These are phyloP conservation scores for Clathrus columnatus DNA, from an alignment of 768 basidiomycete genomes.

Conservation along the genomic window DNA sequence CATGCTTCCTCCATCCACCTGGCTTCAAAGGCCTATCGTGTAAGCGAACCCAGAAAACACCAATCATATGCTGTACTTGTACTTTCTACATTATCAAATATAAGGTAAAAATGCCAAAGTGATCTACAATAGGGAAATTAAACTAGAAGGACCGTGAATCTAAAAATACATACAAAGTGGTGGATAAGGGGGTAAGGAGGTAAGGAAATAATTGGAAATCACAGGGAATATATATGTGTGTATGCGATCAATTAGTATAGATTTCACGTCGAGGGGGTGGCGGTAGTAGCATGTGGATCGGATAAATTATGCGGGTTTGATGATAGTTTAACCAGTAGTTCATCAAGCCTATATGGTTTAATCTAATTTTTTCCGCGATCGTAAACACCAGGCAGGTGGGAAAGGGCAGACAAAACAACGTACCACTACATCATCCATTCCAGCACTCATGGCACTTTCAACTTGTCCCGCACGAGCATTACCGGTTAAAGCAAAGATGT, in stretches of 20 bases:
- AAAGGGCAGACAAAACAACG: background rate
- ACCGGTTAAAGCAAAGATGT: conserved; percentile 20
- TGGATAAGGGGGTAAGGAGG: no score
- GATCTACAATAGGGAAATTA: no score
- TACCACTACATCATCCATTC: conserved; percentile 22
- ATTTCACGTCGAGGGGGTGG: background rate
- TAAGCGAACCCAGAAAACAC: no score
- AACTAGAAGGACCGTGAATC: no score
- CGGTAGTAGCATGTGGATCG: background rate
- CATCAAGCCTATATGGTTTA: conserved; percentile 21
- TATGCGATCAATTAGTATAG: background rate
- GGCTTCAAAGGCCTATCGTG: no score
- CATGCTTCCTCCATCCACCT: no score
- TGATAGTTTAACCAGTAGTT: conserved; percentile 16
- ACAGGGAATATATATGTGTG: background rate
- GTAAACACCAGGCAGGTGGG: background rate
- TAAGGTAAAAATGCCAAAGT: no score
- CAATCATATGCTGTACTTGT: no score
- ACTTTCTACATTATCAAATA: no score
- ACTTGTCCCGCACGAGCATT: conserved; percentile 20
- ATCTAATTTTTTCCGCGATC: conserved; percentile 10
- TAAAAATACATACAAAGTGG: no score
- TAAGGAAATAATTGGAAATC: background rate
- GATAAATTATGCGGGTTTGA: background rate
- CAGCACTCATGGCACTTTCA: conserved; percentile 16